Evolutionary conservation across 1,284 basidiomycete species (phyloP).

Genomic region (Phylloboletellus chloephorus): DNA sequence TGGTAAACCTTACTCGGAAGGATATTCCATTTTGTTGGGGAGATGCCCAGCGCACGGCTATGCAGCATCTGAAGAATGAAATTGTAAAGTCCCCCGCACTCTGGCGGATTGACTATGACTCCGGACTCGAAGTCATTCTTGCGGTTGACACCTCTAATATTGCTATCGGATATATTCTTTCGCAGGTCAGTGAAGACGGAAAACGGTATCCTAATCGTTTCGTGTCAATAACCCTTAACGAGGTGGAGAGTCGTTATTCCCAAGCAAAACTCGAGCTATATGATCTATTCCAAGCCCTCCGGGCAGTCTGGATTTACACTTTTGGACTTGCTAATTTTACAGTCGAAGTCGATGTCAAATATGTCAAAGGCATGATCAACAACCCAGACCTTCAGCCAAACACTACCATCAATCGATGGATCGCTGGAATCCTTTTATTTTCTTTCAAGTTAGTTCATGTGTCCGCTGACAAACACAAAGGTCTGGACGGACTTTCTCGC

Average conservation of each 20-base stretch:
- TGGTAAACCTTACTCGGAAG: slow-evolving; percentile 3
- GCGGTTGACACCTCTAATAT: slow-evolving; percentile 35
- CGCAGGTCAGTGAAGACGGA: slow-evolving; percentile 26
- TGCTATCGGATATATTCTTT: slow-evolving; percentile 30
- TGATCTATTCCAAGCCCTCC: slow-evolving; percentile 31
- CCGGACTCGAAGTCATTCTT: slow-evolving; percentile 27
- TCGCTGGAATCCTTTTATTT: slow-evolving; percentile 34
- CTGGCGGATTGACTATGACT: slow-evolving; percentile 32
- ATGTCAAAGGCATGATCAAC: slow-evolving; percentile 13
- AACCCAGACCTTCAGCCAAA: slow-evolving; percentile 21
- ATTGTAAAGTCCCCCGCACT: slow-evolving; percentile 20
- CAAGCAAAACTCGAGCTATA: slow-evolving; percentile 42
- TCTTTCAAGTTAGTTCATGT: slow-evolving; percentile 21
- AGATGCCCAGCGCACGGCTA: slow-evolving; percentile 5
- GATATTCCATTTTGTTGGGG: background rate
- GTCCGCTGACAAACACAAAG: background rate
- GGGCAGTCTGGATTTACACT: background rate
- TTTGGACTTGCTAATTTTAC: slow-evolving; percentile 1
- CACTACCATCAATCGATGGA: slow-evolving; percentile 38
- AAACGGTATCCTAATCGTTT: slow-evolving; percentile 22
- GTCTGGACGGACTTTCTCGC: background rate
- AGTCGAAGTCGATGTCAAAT: slow-evolving; percentile 6
- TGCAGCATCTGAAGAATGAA: slow-evolving; percentile 28
- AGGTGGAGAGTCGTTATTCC: slow-evolving; percentile 35
- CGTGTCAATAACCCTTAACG: slow-evolving; percentile 36